These are phyloP conservation scores for Fraxinus latifolia DNA, from an alignment of 305 asterid species.

Conservation along the genomic window DNA sequence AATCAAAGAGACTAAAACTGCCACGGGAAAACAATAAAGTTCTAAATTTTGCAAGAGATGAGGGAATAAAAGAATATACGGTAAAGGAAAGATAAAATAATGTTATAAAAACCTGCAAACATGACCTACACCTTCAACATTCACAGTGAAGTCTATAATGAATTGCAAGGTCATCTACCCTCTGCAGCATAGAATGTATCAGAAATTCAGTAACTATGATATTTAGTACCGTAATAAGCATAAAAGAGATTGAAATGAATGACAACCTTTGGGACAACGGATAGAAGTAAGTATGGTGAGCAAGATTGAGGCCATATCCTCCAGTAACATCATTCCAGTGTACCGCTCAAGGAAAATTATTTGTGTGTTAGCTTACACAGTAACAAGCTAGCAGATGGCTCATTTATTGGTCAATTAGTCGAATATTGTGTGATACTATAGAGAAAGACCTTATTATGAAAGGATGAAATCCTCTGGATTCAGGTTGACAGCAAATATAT, in stretches of 20 bases:
- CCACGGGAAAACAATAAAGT: conserved; percentile 13
- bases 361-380: neutral
- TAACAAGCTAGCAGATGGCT: neutral
- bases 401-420: neutral
- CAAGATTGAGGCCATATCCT: conserved; percentile 95
- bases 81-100: conserved; percentile 3
- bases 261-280: conserved; percentile 84
- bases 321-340: conserved; percentile 89
- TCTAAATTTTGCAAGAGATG: neutral
- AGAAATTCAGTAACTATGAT: conserved; percentile 16
- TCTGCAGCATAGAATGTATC: conserved; percentile 44
- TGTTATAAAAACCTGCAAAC: conserved; percentile 63
- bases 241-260: neutral
- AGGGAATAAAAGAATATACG: neutral
- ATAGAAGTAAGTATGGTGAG: conserved; percentile 79
- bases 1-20: conserved; percentile 92
- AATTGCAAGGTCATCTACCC: conserved; percentile 70
- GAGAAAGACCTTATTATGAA: neutral
- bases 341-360: conserved; percentile 53
- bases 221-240: neutral
- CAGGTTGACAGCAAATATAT: neutral
- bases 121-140: conserved; percentile 89
- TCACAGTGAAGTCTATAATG: conserved; percentile 74
- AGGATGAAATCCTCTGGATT: neutral
- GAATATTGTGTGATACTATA: neutral